A percentile compares a stretch with the other conserved stretches of the same genome.
phyloP scores from a whole-genome alignment of 2,329 filamentous ascomycete species.

The Periconia macrospinosa region DNA sequence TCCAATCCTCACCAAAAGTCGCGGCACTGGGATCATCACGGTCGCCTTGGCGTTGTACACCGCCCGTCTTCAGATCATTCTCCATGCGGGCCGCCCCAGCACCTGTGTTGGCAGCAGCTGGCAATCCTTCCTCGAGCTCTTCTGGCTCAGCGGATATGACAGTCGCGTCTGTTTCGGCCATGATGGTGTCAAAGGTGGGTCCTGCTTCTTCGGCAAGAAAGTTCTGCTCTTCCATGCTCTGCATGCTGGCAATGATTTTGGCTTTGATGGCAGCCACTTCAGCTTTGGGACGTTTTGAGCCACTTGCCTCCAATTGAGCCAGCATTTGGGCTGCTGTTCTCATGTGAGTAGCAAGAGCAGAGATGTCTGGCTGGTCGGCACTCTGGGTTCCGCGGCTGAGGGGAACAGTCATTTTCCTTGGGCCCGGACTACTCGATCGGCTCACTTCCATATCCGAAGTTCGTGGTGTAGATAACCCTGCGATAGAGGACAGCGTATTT shows the following conservation, averaged over 20 bases:
- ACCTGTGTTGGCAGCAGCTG: conserved; percentile 62
- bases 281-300: conserved; percentile 75
- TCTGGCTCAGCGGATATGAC: conserved; percentile 52
- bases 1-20: conserved; percentile 85
- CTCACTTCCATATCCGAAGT: conserved; percentile 71
- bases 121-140: conserved; percentile 60
- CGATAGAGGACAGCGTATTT: conserved; percentile 61
- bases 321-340: conserved; percentile 85
- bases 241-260: conserved; percentile 90
- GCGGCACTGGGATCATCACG: conserved; percentile 84
- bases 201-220: conserved; percentile 74
- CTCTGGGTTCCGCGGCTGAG: conserved; percentile 55
- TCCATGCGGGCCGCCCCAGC: conserved; percentile 84
- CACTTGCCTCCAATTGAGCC: conserved; percentile 77
- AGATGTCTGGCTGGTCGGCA: conserved; percentile 76
- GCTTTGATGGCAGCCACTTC: conserved; percentile 83
- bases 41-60: conserved; percentile 77
- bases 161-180: conserved; percentile 68
- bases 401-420: conserved; percentile 63
- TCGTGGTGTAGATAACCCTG: conserved; percentile 66
- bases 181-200: conserved; percentile 80
- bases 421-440: conserved; percentile 67
- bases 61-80: conserved; percentile 84
- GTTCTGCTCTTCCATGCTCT: conserved; percentile 81
- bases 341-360: conserved; percentile 83